Percentiles rank a stretch among this genome's conserved stretches.
Evolutionary conservation across 768 basidiomycete species (phyloP).

Genomic region (Trichaptum fuscoviolaceum): DNA sequence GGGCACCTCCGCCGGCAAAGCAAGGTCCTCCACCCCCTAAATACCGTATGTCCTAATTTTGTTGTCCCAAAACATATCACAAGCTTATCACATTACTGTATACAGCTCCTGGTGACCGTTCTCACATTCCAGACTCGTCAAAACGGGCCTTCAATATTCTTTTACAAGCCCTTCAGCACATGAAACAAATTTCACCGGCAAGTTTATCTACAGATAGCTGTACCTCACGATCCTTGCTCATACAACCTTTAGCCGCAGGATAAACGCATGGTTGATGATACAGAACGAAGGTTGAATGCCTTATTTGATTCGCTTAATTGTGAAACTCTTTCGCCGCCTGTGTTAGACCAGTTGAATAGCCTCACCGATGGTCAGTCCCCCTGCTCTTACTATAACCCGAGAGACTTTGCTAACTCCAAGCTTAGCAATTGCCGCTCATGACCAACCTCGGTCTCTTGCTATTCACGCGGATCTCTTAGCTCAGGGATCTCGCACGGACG

Average conservation of each 20-base stretch:
- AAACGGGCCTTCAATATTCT: conserved; percentile 65
- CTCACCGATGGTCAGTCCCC: conserved; percentile 62
- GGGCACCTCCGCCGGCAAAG: conserved; percentile 27
- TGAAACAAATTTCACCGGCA: conserved; percentile 76
- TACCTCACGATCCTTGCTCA: not conserved
- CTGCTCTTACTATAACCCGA: conserved; percentile 1
- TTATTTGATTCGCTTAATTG: conserved; percentile 93
- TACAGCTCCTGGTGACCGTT: conserved; percentile 82
- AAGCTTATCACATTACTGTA: conserved; percentile 10
- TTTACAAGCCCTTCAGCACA: conserved; percentile 50
- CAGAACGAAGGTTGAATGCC: conserved; percentile 79
- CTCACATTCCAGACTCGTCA: conserved; percentile 77
- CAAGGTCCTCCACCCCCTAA: conserved; percentile 42
- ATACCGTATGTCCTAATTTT: conserved; percentile 46
- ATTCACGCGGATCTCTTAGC: conserved; percentile 87
- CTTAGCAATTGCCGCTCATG: conserved; percentile 74
- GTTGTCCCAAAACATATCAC: not conserved
- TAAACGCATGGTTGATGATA: conserved; percentile 79
- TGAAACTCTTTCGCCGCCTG: conserved; percentile 65
- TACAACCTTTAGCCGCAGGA: conserved; percentile 58
- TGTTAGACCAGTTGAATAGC: conserved; percentile 66
- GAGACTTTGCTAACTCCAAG: conserved; percentile 4
- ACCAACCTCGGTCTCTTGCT: conserved; percentile 71
- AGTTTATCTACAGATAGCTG: conserved; percentile 22
- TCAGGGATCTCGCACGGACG: conserved; percentile 69